phyloP scores from a whole-genome alignment of 495 filamentous ascomycete genomes.

The Rhypophila decipiens region DNA sequence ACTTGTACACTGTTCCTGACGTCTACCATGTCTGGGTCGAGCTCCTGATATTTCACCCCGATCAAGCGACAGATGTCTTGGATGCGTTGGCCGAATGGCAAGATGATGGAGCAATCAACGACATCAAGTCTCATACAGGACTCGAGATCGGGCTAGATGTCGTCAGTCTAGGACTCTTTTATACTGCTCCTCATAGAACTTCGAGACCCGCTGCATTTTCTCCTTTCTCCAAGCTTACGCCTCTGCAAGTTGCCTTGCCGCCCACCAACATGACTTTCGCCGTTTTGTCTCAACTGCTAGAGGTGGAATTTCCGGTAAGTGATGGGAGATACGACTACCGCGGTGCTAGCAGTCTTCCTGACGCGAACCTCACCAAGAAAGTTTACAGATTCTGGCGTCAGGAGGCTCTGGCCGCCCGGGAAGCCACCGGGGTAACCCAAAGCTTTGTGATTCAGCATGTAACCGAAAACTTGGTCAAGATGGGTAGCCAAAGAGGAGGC shows the following conservation, averaged over 20 bases:
- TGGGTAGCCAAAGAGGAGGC: slow-evolving; percentile 9
- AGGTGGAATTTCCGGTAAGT: background rate
- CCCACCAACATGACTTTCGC: background rate
- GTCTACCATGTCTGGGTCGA: slow-evolving; percentile 20
- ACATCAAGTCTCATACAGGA: background rate
- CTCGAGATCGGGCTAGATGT: background rate
- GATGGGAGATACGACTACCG: slow-evolving; percentile 21
- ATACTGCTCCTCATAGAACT: too few species aligned
- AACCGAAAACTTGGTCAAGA: slow-evolving; percentile 7
- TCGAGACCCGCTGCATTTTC: background rate
- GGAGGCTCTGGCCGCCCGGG: slow-evolving; percentile 8
- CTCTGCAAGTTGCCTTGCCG: too few species aligned
- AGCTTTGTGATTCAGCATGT: slow-evolving; percentile 24
- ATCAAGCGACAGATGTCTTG: background rate
- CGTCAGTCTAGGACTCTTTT: background rate
- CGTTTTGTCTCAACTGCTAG: background rate
- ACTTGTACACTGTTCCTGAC: slow-evolving; percentile 26
- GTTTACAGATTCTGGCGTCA: slow-evolving; percentile 21
- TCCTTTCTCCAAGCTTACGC: too few species aligned
- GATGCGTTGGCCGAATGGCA: background rate
- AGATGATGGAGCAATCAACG: background rate
- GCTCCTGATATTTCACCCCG: background rate
- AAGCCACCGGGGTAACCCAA: slow-evolving; percentile 17
- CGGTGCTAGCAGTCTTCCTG: slow-evolving; percentile 12
- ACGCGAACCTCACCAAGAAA: slow-evolving; percentile 23